Evolutionary conservation across 805 yeast genomes (phyloP).

Genomic region (Candida khao-thaluensis): DNA sequence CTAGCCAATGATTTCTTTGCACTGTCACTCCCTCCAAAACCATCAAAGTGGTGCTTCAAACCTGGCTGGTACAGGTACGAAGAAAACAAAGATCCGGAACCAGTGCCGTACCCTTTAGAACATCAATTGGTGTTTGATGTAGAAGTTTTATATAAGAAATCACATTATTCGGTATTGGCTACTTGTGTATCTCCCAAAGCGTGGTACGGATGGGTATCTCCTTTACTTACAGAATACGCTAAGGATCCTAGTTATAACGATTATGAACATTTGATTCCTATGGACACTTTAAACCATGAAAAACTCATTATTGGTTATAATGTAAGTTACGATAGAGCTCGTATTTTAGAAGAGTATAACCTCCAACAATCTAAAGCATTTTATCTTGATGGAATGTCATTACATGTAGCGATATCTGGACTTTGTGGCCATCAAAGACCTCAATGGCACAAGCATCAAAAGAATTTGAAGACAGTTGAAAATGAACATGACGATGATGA

Average conservation of each 20-base stretch:
- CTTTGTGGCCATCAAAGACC: constrained; percentile 91
- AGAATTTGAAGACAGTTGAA: constrained; percentile 24
- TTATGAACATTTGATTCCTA: constrained; percentile 71
- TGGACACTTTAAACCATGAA: constrained; percentile 45
- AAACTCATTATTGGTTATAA: constrained; percentile 86
- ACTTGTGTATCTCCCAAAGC: constrained; percentile 73
- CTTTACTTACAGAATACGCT: constrained; percentile 62
- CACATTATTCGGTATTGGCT: constrained; percentile 77
- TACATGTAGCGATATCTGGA: constrained; percentile 88
- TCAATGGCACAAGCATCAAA: constrained; percentile 63
- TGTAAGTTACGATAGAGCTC: constrained; percentile 85
- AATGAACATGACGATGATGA: constrained; percentile 11
- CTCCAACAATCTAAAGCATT: constrained; percentile 67
- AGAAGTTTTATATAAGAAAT: constrained; percentile 75
- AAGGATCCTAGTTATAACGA: constrained; percentile 26
- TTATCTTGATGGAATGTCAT: constrained; percentile 86
- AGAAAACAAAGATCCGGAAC: constrained; percentile 49
- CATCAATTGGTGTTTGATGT: constrained; percentile 81
- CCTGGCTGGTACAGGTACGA: constrained; percentile 85
- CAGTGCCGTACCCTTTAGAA: constrained; percentile 70
- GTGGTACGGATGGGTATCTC: constrained; percentile 96
- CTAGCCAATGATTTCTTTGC: constrained; percentile 46
- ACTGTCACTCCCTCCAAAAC: constrained; percentile 26
- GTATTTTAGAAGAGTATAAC: constrained; percentile 80
- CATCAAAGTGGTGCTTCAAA: constrained; percentile 47